Base-by-base conservation (phyloP, 1,139 yeast species). In the Ogataea hybrid region DNA sequence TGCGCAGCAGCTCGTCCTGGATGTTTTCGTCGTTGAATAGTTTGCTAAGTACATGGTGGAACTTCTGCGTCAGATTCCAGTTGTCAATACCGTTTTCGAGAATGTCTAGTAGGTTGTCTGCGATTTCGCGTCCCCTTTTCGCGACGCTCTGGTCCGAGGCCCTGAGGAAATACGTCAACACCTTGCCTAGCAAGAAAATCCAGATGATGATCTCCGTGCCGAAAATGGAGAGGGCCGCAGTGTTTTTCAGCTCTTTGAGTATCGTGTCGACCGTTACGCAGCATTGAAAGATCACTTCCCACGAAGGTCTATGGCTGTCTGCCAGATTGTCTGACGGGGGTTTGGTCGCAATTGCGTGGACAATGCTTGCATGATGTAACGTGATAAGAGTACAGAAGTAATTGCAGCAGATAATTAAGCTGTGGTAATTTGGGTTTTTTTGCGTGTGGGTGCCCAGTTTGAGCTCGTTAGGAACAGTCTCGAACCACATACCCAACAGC, bases 271-370 rank as follows among this genome's bases (percentile, higher is more conserved):
- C 21, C 12, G 41, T 31, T 3, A 45, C 7, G 11, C 92, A 87
- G 1, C 90, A 85, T 60, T 82, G 88, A 67, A 84, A 83, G 4
- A 87, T 83, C 48, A 84, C 82, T n/a, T 89, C 87, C 83, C 89
- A 80, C n/a, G 85, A 78, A 3, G 88, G 86, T 57, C 79, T 79
- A 44, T 75, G 79, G 57, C 70, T 75, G 15, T 6, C 14, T 9
- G 18, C 18, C 15, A 14, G 14, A 6, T 14, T 27, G 21, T 21
- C 22, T 31, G 11, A 21, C 6, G 10, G 16, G 4, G 10, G 6
- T 10, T 14, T 14, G 4, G 7, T 4, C 11, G 20, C 32, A 25
- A 32, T 22, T n/a, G 41, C 32, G 14, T 28, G 34, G 28, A 77
- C 63, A 46, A 83, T 75, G 55, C 82, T 82, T 14, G 86, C 77